Evolutionary conservation across 352 stramenopile genomes (phyloP).

Genomic region (Peronosclerospora sorghi): DNA sequence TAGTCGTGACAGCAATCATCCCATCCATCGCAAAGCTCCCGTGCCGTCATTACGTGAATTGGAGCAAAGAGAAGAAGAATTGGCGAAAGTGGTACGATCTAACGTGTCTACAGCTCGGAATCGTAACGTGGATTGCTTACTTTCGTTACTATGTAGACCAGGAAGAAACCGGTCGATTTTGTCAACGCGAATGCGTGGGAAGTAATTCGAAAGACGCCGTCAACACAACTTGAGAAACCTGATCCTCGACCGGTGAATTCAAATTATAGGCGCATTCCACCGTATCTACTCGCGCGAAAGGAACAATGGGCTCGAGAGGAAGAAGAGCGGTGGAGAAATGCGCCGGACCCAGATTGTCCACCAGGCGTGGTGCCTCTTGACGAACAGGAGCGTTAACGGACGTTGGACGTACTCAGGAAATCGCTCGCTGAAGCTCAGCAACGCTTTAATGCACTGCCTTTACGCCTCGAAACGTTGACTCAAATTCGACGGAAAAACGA

Average conservation of each 20-base stretch:
- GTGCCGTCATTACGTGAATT: conserved; percentile 45
- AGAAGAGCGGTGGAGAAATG: conserved; percentile 55
- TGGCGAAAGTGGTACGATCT: conserved; percentile 23
- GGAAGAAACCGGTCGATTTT: conserved; percentile 54
- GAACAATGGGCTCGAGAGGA: conserved; percentile 79
- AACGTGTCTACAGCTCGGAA: neutral
- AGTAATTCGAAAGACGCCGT: conserved; percentile 48
- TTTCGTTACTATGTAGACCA: conserved; percentile 20
- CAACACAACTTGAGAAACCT: conserved; percentile 6
- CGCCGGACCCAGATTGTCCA: conserved; percentile 77
- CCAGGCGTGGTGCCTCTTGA: conserved; percentile 76
- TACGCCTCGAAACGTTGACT: conserved; percentile 76
- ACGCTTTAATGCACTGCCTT: conserved; percentile 65
- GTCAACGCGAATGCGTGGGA: conserved; percentile 70
- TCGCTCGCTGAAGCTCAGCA: conserved; percentile 45
- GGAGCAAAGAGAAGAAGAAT: conserved; percentile 24
- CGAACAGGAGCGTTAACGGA: conserved; percentile 69
- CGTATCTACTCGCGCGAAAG: conserved; percentile 62
- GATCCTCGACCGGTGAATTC: conserved; percentile 3
- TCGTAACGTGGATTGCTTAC: neutral
- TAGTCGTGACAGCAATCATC: conserved; percentile 5
- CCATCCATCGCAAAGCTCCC: conserved; percentile 24
- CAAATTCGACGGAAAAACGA: conserved; percentile 76
- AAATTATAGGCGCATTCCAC: conserved; percentile 54
- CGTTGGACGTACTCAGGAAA: conserved; percentile 48